Conservation (phyloP, 208 protist genomes). For the Leishmania martiniquensis region DNA sequence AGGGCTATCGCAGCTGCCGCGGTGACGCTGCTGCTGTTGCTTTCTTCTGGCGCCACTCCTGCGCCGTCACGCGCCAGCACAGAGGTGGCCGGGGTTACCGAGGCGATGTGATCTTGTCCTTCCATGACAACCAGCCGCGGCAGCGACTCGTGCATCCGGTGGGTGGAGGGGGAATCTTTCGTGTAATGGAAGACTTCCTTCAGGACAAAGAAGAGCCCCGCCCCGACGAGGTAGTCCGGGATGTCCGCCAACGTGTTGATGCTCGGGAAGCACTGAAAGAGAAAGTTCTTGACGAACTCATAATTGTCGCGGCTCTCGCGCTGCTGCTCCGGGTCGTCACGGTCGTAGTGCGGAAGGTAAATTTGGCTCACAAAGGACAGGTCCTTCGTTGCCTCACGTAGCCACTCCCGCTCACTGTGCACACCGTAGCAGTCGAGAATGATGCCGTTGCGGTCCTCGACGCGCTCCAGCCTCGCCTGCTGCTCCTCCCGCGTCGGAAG, state of each 20-base stretch:
- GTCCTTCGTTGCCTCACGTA: slow-evolving; percentile 85
- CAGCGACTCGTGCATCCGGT: slow-evolving; percentile 20
- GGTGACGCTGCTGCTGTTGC: background rate
- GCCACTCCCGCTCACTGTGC: slow-evolving; percentile 80
- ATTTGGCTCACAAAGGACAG: slow-evolving; percentile 83
- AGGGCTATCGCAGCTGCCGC: background rate
- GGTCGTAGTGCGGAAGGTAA: slow-evolving; percentile 73
- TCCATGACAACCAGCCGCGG: slow-evolving; percentile 15
- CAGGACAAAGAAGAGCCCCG: slow-evolving; percentile 79
- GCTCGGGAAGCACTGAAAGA: slow-evolving; percentile 91
- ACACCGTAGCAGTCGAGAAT: slow-evolving; percentile 91
- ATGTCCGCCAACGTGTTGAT: slow-evolving; percentile 66
- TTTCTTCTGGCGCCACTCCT: background rate
- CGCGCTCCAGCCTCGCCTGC: slow-evolving; percentile 67
- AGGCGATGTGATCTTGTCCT: slow-evolving; percentile 6
- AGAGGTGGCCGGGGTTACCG: slow-evolving; percentile 18
- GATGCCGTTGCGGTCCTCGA: slow-evolving; percentile 87
- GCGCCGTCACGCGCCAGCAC: background rate
- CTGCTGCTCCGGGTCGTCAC: slow-evolving; percentile 77
- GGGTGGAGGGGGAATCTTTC: slow-evolving; percentile 19
- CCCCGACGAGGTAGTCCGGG: slow-evolving; percentile 76
- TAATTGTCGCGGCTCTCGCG: slow-evolving; percentile 80
- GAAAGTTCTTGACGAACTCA: slow-evolving; percentile 89
- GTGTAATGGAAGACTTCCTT: slow-evolving; percentile 59
- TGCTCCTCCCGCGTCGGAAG: slow-evolving; percentile 68